phyloP scores from a whole-genome alignment of 257 asterid species.

The Pogostemon cablin region DNA sequence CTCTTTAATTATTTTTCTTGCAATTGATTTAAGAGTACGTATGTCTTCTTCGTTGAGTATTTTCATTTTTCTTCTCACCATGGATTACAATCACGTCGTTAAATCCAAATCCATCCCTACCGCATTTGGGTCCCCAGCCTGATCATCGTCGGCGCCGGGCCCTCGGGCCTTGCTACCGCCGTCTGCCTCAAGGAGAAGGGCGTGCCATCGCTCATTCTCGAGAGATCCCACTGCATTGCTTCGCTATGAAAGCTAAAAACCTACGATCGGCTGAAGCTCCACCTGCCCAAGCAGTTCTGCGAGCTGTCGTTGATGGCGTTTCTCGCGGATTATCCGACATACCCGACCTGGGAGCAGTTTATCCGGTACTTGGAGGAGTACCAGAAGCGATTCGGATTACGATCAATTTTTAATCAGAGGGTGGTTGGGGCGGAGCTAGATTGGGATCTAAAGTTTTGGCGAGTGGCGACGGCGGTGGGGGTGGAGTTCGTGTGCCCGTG shows the following conservation, averaged over 20 bases:
- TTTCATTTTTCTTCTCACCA: not conserved
- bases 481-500: conserved; percentile 61
- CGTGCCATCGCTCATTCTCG: conserved; percentile 59
- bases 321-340: conserved; percentile 53
- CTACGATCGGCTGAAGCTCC: conserved; percentile 75
- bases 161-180: conserved; percentile 72
- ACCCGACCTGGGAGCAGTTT: conserved; percentile 60
- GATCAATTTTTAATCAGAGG: conserved; percentile 48
- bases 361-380: conserved; percentile 57
- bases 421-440: conserved; percentile 57
- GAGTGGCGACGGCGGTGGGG: conserved; percentile 44
- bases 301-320: conserved; percentile 71
- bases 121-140: conserved; percentile 52
- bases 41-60: too few relatives aligned
- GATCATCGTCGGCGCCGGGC: conserved; percentile 74
- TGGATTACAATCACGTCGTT: conserved; percentile 2
- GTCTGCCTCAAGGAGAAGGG: conserved; percentile 61
- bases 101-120: not conserved
- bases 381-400: conserved; percentile 49
- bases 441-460: conserved; percentile 47
- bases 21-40: too few relatives aligned
- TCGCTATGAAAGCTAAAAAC: conserved; percentile 78
- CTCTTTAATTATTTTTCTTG: too few relatives aligned
- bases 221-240: conserved; percentile 72
- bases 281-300: conserved; percentile 72